Conservation (phyloP, 2,329 filamentous ascomycete species). For the Cercospora brassicicola region DNA sequence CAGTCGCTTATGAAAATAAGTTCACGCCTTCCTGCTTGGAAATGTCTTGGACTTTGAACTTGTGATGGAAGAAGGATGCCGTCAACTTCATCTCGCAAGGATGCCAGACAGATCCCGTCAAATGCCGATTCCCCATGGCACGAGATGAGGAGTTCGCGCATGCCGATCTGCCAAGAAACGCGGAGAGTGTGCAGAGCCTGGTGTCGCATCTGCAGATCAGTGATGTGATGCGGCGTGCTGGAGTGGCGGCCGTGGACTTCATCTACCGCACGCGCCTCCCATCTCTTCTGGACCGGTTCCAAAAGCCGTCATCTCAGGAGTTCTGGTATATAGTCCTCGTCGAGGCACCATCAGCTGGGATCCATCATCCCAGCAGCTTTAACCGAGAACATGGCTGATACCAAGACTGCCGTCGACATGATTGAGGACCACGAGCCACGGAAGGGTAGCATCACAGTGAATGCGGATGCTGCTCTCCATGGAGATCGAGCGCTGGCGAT, state of each 20-base stretch:
- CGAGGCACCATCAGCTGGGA: background rate
- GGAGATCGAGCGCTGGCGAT: slow-evolving; percentile 27
- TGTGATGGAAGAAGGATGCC: background rate
- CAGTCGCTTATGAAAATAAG: background rate
- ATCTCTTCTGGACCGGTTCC: background rate
- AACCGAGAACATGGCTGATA: slow-evolving; percentile 4
- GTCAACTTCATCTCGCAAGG: background rate
- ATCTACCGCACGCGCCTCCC: background rate
- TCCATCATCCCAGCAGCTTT: background rate
- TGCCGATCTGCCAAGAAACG: slow-evolving; percentile 4
- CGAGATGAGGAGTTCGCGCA: background rate
- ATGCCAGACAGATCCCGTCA: background rate
- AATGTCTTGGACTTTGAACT: background rate
- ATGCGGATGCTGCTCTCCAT: slow-evolving; percentile 19
- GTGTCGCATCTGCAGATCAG: slow-evolving; percentile 6
- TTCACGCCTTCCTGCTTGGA: background rate
- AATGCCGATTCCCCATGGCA: background rate
- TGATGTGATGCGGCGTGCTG: background rate
- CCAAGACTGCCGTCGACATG: slow-evolving; percentile 18
- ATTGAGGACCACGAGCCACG: slow-evolving; percentile 15
- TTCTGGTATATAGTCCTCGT: background rate
- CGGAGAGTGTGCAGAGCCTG: background rate
- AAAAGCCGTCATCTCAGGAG: background rate
- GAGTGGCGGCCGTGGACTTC: background rate
- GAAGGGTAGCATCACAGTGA: slow-evolving; percentile 17